Base-by-base conservation (phyloP, 2,329 filamentous ascomycete species). In the Diplodia seriata region DNA sequence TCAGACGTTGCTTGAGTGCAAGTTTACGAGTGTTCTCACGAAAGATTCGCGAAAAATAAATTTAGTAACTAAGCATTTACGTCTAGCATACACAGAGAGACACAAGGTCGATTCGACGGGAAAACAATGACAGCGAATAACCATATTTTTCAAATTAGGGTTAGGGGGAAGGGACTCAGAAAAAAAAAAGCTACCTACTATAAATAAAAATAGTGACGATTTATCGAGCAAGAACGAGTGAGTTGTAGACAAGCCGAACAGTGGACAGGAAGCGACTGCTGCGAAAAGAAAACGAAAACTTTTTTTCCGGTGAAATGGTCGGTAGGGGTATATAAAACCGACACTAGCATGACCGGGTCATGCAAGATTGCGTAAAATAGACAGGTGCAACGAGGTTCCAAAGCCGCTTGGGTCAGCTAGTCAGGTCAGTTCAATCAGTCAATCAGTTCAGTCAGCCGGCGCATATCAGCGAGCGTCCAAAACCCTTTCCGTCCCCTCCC, bases 91-190 rank as follows among this genome's bases (percentile, higher is more conserved):
- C 26, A 55, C 4, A 53, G 11, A 36, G 31, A 26, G 23, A 26
- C 53, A 23, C 15, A 36, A 33, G n/a, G 20, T n/a, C 54, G 23
- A 38, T 53, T 53, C 14, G 23, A 53, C 12, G 18, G 12, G n/a
- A 53, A 53, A 53, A 20, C 11, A 20, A 59, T 43, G 23, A 29
- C 55, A 59, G 36, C 55, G 55, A 59, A 29, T 59, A 59, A 47
- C 40, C 36, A 59, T 59, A 59, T 59, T 43, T 43, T 43, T 56
- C 55, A 59, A 43, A 63, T 63, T 63, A 63, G 59, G 59, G 23
- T 26, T 26, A 26, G 23, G 59, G 43, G 43, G 18, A 31, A 33
- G 6, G 5, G 11, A 14, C 50, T 36, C 53, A 26, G 3, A 26
- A 26, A 26, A 33, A 33, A 33, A 31, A 31, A 56, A 56, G 54